Evolutionary conservation across 495 filamentous ascomycete species (phyloP), one percentile per base, ranked within the genome.

Genomic region (Penicillium flavigenum): DNA sequence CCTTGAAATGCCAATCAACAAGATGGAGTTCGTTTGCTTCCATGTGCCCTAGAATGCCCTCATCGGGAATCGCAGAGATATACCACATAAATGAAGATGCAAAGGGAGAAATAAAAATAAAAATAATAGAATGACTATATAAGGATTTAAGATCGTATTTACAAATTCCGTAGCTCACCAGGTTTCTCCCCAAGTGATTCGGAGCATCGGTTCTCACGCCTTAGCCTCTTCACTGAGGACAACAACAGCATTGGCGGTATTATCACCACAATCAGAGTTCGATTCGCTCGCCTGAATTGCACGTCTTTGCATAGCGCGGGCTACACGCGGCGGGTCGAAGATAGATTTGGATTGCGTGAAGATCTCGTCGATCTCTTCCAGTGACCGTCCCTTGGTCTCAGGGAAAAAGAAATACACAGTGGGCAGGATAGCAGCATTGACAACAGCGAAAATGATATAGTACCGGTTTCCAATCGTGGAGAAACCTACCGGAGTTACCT

Each of bases 341-440:
- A 70, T 63, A 24, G 34, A 60, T 43, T 64, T 65, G 14, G 70
- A 72, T 55, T 65, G 69, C 24, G 67, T 48, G 56, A 88, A 88
- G 60, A 88, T 86, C 58, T 88, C 80, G 64, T 90, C 88, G 54
- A 91, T 89, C 66, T 90, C 88, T 63, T 91, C 88, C n/a, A 91
- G 79, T 4, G 84, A 83, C 19, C 86, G 80, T 5, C 70, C 71
- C 24, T 82, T 78, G 10, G 81, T 84, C 66, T 84, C 81, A 0
- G 81, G 81, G 62, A 73, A 84, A 58, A 83, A 79, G 62, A 85
- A 81, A 69, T 83, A 86, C 11, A 85, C 82, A 4, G 64, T 73
- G 0, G 70, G 67, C 10, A 76, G 70, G 43, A 82, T 77, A 51
- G 70, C 71, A 12, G 77, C 76, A 32, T 81, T 80, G 43, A 80